phyloP scores from a whole-genome alignment of 2,329 filamentous ascomycete species.

The Cladophialophora exuberans region DNA sequence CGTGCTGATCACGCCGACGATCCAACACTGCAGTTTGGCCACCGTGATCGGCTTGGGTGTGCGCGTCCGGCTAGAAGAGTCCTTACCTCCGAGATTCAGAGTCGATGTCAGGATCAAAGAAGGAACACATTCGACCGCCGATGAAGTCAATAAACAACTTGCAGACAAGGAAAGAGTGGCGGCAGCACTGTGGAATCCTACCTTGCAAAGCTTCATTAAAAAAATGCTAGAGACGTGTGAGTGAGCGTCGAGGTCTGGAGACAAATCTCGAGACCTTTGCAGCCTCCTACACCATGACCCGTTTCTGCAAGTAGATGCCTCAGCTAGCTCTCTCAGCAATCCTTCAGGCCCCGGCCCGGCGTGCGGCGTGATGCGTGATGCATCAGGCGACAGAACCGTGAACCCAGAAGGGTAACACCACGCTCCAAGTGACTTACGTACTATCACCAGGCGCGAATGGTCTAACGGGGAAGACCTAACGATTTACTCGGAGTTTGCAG shows the following conservation, averaged over 20 bases:
- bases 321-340: too few species aligned
- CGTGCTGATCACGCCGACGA: slow-evolving; percentile 92
- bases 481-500: background rate
- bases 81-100: slow-evolving; percentile 86
- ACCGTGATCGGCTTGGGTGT: slow-evolving; percentile 96
- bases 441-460: too few species aligned
- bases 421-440: too few species aligned
- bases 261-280: too few species aligned
- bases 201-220: slow-evolving; percentile 80
- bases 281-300: too few species aligned
- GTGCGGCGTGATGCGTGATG: too few species aligned
- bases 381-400: too few species aligned
- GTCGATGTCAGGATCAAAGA: slow-evolving; percentile 94
- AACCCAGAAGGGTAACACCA: too few species aligned
- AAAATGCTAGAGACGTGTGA: slow-evolving; percentile 92
- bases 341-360: too few species aligned
- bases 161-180: slow-evolving; percentile 96
- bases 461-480: too few species aligned
- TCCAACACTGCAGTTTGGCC: slow-evolving; percentile 93
- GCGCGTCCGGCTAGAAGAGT: slow-evolving; percentile 85
- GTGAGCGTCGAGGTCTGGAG: slow-evolving; percentile 46
- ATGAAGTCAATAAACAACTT: slow-evolving; percentile 95
- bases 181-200: slow-evolving; percentile 91
- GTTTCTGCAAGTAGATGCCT: too few species aligned
- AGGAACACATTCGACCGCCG: slow-evolving; percentile 91